These are phyloP conservation scores for Arachis hypogaea DNA, from an alignment of 306 rosid species.

Conservation along the genomic window DNA sequence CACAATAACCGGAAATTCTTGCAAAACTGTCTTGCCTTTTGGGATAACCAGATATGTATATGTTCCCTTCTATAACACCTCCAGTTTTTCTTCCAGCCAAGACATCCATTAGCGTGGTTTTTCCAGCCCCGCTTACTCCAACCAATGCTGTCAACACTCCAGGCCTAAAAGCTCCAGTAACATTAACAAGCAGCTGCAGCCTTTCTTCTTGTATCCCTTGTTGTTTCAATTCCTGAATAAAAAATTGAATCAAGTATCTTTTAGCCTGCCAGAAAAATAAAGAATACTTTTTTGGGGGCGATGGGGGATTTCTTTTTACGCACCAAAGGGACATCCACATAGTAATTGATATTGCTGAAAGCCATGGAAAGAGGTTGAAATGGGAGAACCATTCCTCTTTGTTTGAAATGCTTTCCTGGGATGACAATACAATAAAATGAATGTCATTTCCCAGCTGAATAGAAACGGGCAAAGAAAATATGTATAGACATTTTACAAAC, in stretches of 20 bases:
- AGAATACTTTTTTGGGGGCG: no score
- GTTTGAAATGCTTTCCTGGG: constrained; percentile 81
- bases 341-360: constrained; percentile 91
- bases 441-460: constrained; percentile 20
- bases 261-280: constrained; percentile 28
- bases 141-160: constrained; percentile 95
- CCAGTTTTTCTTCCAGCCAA: constrained; percentile 97
- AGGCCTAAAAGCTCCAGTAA: constrained; percentile 89
- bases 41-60: constrained; percentile 84
- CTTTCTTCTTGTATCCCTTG: constrained; percentile 85
- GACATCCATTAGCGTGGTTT: constrained; percentile 97
- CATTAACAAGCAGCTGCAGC: constrained; percentile 77
- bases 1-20: constrained; percentile 97
- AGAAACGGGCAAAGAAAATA: constrained; percentile 9
- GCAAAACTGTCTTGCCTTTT: constrained; percentile 93
- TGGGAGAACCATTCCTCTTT: constrained; percentile 98
- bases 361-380: constrained; percentile 94
- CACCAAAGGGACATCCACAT: constrained; percentile 92
- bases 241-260: constrained; percentile 48
- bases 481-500: constrained; percentile 46
- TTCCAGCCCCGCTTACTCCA: constrained; percentile 98
- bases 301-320: constrained; percentile 27
- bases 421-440: constrained; percentile 40
- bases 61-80: constrained; percentile 78
- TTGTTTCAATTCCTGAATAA: constrained; percentile 87